Percentiles rank a stretch among this genome's conserved stretches.
These are phyloP conservation scores for Blastobotrys peoriensis DNA, from an alignment of 805 yeast genomes.

Conservation along the genomic window DNA sequence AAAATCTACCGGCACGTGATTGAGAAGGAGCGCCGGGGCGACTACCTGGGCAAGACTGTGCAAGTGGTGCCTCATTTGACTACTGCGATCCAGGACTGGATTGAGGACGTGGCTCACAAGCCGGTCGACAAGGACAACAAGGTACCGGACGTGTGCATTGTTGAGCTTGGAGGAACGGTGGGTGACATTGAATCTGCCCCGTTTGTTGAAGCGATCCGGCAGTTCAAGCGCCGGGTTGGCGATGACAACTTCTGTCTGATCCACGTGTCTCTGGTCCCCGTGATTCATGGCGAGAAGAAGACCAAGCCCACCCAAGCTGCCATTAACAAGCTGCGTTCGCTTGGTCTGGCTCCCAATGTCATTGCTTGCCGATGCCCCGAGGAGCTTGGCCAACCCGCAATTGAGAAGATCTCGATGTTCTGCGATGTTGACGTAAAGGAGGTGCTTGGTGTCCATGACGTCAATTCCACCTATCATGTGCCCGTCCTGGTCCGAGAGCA, in stretches of 20 bases:
- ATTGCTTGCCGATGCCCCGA: slow-evolving; percentile 96
- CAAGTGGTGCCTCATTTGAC: slow-evolving; percentile 99
- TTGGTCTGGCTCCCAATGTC: slow-evolving; percentile 93
- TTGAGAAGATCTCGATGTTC: slow-evolving; percentile 95
- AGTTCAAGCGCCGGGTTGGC: slow-evolving; percentile 97
- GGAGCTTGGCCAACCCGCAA: slow-evolving; percentile 74
- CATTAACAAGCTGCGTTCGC: slow-evolving; percentile 88
- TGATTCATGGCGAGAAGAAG: slow-evolving; percentile 97
- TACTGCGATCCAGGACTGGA: slow-evolving; percentile 97
- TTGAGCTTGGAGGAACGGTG: slow-evolving; percentile 98
- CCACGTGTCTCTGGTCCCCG: slow-evolving; percentile 96
- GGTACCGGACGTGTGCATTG: slow-evolving; percentile 93
- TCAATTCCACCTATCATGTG: slow-evolving; percentile 94
- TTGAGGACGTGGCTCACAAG: slow-evolving; percentile 81
- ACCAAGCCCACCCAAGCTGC: slow-evolving; percentile 99
- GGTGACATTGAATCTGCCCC: slow-evolving; percentile 99
- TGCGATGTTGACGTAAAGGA: slow-evolving; percentile 99
- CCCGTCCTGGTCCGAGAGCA: slow-evolving; percentile 88
- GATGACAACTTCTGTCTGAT: slow-evolving; percentile 88
- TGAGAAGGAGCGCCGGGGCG: slow-evolving; percentile 92
- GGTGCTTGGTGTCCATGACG: slow-evolving; percentile 94
- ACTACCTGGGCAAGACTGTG: slow-evolving; percentile 97
- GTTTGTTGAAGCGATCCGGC: slow-evolving; percentile 97
- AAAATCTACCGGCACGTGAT: slow-evolving; percentile 92
- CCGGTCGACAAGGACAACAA: slow-evolving; percentile 88